Evolutionary conservation across 2,329 filamentous ascomycete species (phyloP).

Genomic region (Epichloe uncinata): DNA sequence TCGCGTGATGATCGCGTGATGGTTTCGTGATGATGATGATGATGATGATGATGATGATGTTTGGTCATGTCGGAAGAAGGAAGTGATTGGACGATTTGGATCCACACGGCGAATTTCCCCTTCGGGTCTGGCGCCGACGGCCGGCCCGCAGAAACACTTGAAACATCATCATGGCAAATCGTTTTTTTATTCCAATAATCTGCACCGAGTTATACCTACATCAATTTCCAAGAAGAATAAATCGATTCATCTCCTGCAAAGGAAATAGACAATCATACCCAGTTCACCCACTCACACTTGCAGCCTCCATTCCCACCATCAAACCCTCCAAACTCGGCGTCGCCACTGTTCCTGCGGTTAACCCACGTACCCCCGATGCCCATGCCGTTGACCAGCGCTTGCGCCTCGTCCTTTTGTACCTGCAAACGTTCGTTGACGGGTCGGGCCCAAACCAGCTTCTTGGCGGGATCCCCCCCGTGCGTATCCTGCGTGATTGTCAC

Average conservation of each 20-base stretch:
- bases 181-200: background rate
- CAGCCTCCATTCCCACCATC: conserved; percentile 53
- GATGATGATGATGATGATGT: background rate
- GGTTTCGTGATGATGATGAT: background rate
- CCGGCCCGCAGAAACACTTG: no score
- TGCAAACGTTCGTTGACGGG: conserved; percentile 32
- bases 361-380: conserved; percentile 36
- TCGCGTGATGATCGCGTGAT: background rate
- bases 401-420: conserved; percentile 29
- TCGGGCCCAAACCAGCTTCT: conserved; percentile 43
- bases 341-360: conserved; percentile 32
- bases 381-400: conserved; percentile 36
- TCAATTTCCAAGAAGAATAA: background rate
- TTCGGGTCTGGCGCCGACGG: background rate
- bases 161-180: background rate
- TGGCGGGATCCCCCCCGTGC: conserved; percentile 38
- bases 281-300: conserved; percentile 48
- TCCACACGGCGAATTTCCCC: background rate
- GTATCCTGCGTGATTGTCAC: conserved; percentile 48
- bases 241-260: background rate
- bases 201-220: no score
- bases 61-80: background rate
- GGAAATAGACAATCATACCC: conserved; percentile 9
- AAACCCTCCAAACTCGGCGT: conserved; percentile 41
- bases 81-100: no score